Conservation (phyloP, 768 basidiomycete species). For the Pholiota molesta region DNA sequence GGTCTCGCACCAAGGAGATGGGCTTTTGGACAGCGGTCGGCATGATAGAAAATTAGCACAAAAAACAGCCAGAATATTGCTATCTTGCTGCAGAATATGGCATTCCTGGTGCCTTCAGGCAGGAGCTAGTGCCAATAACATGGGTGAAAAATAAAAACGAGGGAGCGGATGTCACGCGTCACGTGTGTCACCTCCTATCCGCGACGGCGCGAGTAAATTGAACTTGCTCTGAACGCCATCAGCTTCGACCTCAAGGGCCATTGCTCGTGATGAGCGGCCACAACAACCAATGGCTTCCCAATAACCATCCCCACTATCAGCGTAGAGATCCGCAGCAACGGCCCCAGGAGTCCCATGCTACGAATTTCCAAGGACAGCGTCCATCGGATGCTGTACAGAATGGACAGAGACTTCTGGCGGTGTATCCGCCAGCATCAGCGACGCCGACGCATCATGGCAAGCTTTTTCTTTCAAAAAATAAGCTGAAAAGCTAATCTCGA, state of each 20-base stretch:
- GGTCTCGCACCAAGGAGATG: slow-evolving; percentile 24
- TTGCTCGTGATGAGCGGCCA: slow-evolving; percentile 32
- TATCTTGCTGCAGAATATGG: slow-evolving; percentile 2
- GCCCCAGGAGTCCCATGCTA: no score
- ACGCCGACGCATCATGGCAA: slow-evolving; percentile 78
- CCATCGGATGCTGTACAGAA: slow-evolving; percentile 60
- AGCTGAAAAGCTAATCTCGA: slow-evolving; percentile 8
- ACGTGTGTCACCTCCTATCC: slow-evolving; percentile 26
- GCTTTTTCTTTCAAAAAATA: slow-evolving; percentile 12
- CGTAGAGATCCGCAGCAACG: no score
- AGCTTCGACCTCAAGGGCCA: not conserved
- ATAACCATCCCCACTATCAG: slow-evolving; percentile 31
- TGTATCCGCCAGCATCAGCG: slow-evolving; percentile 76
- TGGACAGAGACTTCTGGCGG: slow-evolving; percentile 65
- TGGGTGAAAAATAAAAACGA: not conserved
- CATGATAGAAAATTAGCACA: slow-evolving; percentile 14
- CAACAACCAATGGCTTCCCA: slow-evolving; percentile 33
- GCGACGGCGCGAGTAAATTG: slow-evolving; percentile 22
- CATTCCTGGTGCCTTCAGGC: not conserved
- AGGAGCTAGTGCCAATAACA: no score
- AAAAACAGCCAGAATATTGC: not conserved
- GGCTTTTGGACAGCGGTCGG: slow-evolving; percentile 21
- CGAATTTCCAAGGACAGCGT: slow-evolving; percentile 14
- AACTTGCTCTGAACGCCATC: slow-evolving; percentile 6
- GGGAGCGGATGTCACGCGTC: slow-evolving; percentile 7